phyloP scores from a whole-genome alignment of 1,284 basidiomycete species.

The Wolfiporia cocos region DNA sequence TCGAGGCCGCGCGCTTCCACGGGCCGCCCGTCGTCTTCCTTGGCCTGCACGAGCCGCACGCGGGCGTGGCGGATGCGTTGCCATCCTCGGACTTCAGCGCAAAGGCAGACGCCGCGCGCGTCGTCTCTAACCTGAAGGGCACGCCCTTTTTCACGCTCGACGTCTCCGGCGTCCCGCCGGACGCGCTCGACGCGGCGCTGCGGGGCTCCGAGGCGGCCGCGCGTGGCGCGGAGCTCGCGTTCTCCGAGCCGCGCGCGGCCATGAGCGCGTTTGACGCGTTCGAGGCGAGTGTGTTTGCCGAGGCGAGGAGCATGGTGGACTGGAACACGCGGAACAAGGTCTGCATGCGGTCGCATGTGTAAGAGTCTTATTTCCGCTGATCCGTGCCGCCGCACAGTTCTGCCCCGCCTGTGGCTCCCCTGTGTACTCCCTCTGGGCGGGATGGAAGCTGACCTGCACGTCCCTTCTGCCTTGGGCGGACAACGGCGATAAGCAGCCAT shows the following conservation, averaged over 20 bases:
- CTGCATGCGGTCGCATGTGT: no score
- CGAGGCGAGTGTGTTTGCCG: conserved; percentile 71
- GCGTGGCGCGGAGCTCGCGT: conserved; percentile 41
- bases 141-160: conserved; percentile 80
- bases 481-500: conserved; percentile 54
- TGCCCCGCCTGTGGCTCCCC: conserved; percentile 84
- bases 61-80: conserved; percentile 37
- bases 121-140: conserved; percentile 60
- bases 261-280: conserved; percentile 48
- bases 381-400: no score
- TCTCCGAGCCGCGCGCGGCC: conserved; percentile 64
- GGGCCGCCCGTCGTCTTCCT: conserved; percentile 61
- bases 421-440: conserved; percentile 88
- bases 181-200: conserved; percentile 39
- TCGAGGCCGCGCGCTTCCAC: conserved; percentile 62
- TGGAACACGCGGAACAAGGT: conserved; percentile 88
- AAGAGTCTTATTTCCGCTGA: no score
- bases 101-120: conserved; percentile 27
- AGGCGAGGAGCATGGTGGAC: conserved; percentile 76
- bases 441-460: conserved; percentile 88
- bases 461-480: conserved; percentile 69
- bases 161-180: conserved; percentile 45
- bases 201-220: conserved; percentile 31
- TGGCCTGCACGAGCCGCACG: conserved; percentile 69
- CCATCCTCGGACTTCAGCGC: conserved; percentile 57